Base-by-base conservation (phyloP, 2,329 filamentous ascomycete genomes). In the Alternaria brassicae region DNA sequence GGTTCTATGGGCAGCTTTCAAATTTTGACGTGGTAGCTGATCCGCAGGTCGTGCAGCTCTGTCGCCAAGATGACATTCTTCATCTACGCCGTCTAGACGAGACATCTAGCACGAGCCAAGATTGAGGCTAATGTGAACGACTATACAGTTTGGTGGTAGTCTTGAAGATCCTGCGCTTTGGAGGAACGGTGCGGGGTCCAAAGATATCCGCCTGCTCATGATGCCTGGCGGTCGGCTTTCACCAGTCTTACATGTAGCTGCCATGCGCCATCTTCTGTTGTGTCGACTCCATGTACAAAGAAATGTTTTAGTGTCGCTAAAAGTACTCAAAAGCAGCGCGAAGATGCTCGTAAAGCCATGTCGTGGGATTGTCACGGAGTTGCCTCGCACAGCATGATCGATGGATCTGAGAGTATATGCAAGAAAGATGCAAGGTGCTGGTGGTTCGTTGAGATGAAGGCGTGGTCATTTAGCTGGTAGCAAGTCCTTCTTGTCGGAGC, bases 381-480 rank as follows among this genome's bases (percentile, higher is more conserved):
- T 15, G 13, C 21, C 48, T 50, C 21, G 32, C 34, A 50, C 48
- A 36, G 23, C 48, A 50, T 50, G 15, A 39, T 15, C n/a, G 19
- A 50, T 28, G 21, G 48, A 50, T 50, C 48, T 50, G 21, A 32
- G 23, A 37, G 19, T 28, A 17, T 25, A 27, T 50, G 30, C 34
- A 36, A 50, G 48, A 25, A 28, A 50, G 21, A 39, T 17, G 32
- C 23, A 12, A 25, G 34, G n/a, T 37, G 32, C n/a, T 3, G n/a
- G 34, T 17, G 19, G 30, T 36, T 48, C 13, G 30, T 34, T 23
- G 30, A 15, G 48, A 41, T n/a, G n/a, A 34, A 41, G 52, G 48
- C 37, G 39, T n/a, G n/a, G 42, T 53, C 36, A 67, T 69, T 71
- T 66, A 71, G 61, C 71, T 70, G 70, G 68, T 51, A 53, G 23